These are phyloP conservation scores for Podosphaera aphanis DNA, from an alignment of 2,329 filamentous ascomycete genomes.

Conservation along the genomic window DNA sequence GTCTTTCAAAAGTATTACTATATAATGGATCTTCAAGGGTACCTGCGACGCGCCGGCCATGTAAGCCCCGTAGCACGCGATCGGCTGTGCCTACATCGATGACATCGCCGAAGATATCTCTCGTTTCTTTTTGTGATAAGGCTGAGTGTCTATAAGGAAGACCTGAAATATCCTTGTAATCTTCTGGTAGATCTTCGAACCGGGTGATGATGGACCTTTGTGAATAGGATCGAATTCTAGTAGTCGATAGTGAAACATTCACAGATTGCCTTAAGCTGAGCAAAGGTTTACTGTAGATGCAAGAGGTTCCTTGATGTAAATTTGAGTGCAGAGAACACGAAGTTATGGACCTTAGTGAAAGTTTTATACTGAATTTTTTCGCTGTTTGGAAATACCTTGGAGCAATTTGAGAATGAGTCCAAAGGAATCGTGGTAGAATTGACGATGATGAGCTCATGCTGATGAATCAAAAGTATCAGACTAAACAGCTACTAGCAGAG, in stretches of 20 bases:
- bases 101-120: conserved; percentile 25
- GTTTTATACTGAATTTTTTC: neutral
- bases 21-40: conserved; percentile 32
- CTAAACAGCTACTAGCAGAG: neutral
- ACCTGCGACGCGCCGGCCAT: conserved; percentile 39
- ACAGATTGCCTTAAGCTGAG: neutral
- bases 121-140: conserved; percentile 24
- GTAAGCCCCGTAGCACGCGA: conserved; percentile 30
- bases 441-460: neutral
- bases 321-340: neutral
- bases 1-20: conserved; percentile 5
- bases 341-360: neutral
- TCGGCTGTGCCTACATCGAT: conserved; percentile 26
- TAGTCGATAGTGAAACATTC: neutral
- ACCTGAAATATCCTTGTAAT: conserved; percentile 31
- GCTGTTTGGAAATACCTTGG: neutral
- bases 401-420: neutral
- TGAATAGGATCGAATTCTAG: neutral
- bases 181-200: conserved; percentile 32
- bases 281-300: neutral
- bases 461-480: neutral
- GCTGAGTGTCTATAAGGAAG: conserved; percentile 28
- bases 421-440: neutral
- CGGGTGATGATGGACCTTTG: conserved; percentile 19
- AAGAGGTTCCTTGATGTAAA: neutral